Percentiles rank a stretch among this genome's conserved stretches.
Conservation (phyloP, 2,329 filamentous ascomycete species). For the Talaromyces islandicus region DNA sequence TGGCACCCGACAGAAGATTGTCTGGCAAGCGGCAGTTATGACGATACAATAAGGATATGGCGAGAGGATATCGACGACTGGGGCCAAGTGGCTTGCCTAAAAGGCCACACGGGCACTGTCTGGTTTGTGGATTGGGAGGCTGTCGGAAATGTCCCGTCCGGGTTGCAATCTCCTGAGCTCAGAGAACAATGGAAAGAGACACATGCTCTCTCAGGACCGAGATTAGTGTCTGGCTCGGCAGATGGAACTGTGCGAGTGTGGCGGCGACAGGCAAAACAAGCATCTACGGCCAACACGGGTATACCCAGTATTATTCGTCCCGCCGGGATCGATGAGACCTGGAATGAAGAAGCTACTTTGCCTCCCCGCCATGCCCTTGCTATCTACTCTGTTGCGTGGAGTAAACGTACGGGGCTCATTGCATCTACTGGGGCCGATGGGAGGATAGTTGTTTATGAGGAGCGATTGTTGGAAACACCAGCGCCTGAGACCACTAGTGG, state of each 20-base stretch:
- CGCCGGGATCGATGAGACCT: slow-evolving; percentile 67
- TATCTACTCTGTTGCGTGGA: slow-evolving; percentile 83
- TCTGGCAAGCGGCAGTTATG: slow-evolving; percentile 87
- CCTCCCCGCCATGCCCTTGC: slow-evolving; percentile 72
- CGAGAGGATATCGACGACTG: slow-evolving; percentile 89
- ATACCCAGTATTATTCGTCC: slow-evolving; percentile 89
- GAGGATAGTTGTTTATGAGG: slow-evolving; percentile 70
- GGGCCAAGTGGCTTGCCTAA: slow-evolving; percentile 77
- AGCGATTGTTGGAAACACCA: slow-evolving; percentile 39
- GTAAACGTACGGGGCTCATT: slow-evolving; percentile 65
- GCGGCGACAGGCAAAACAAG: slow-evolving; percentile 53
- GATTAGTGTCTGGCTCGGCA: slow-evolving; percentile 78
- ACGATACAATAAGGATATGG: slow-evolving; percentile 85
- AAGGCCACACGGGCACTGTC: slow-evolving; percentile 78
- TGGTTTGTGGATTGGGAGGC: slow-evolving; percentile 74
- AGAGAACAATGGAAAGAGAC: slow-evolving; percentile 24
- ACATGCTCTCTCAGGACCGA: slow-evolving; percentile 35
- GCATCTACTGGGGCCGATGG: slow-evolving; percentile 90
- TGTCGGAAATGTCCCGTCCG: slow-evolving; percentile 25
- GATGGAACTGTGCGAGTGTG: slow-evolving; percentile 76
- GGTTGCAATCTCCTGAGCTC: slow-evolving; percentile 9
- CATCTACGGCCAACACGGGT: slow-evolving; percentile 26
- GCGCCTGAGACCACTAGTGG: slow-evolving; percentile 19
- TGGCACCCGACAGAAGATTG: slow-evolving; percentile 82
- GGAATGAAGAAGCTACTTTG: slow-evolving; percentile 70